Conservation (phyloP, 1,284 basidiomycete genomes). For the Cystobasidium slooffiae region DNA sequence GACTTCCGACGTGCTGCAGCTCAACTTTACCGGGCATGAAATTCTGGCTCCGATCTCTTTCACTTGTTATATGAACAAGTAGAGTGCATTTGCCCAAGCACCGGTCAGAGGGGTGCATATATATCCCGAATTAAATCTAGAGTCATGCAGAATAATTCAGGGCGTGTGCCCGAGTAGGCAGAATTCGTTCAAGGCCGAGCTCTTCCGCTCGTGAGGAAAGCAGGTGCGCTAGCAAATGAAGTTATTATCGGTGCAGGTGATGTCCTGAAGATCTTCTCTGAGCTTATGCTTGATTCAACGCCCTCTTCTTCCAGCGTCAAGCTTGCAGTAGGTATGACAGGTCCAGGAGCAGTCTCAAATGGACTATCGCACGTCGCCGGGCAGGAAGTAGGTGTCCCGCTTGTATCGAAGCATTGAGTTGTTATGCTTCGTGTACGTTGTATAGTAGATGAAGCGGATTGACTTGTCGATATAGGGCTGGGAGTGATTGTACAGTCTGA, state of each 20-base stretch:
- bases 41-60: too few species aligned
- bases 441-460: neutral
- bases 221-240: neutral
- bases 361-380: neutral
- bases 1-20: neutral
- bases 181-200: neutral
- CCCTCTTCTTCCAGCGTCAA: neutral
- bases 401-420: neutral
- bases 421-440: neutral
- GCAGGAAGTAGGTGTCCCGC: neutral
- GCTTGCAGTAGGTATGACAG: conserved; percentile 1
- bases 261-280: conserved; percentile 4
- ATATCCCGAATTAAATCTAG: too few species aligned
- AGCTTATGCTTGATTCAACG: neutral
- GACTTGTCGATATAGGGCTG: neutral
- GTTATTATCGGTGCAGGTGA: conserved; percentile 11
- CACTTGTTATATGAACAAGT: too few species aligned
- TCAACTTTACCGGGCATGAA: too few species aligned
- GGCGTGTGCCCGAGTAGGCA: too few species aligned
- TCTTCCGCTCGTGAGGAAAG: neutral
- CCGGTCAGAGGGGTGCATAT: too few species aligned
- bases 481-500: neutral
- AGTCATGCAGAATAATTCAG: too few species aligned
- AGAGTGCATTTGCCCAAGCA: too few species aligned
- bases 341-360: conserved; percentile 15